Evolutionary conservation across 23 red algal species (phyloP), one percentile per base, ranked within the genome.

Genomic region (Gracilaria domingensis): DNA sequence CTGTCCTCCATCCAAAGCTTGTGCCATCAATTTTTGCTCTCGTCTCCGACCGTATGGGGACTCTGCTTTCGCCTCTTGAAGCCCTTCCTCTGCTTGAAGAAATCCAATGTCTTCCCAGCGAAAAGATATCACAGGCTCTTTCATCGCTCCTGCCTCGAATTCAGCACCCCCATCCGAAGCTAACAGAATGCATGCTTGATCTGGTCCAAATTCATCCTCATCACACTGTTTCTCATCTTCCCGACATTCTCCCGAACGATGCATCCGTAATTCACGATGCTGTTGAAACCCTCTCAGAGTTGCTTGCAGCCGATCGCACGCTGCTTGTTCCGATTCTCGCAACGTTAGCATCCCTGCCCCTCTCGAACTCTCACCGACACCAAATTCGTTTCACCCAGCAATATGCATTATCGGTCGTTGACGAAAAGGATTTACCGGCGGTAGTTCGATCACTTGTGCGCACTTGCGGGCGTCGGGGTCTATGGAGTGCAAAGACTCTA

Each of bases 181-280:
- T 77, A 50, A 77, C 72, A 30, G 12, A 77, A 51, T 77, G 72
- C 39, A 77, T 77, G 72, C 39, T 49, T 77, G 72, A 77, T 50
- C 39, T 77, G 3, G 23, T 77, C 21, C 72, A 74, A 75, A 77
- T 88, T 32, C 70, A 88, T 88, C 84, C 84, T 13, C 84, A 88
- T 53, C 35, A 51, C 14, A 34, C 65, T 24, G 47, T 88, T 20
- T 51, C 84, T 61, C 70, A 88, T 47, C 66, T 88, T 8, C 84
- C 84, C 23, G 70, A 88, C 47, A 57, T 88, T 45, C 66, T 88
- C 29, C 84, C 84, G 32, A 59, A 88, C 37, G 84, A 88, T 75
- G 54, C 84, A 73, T 82, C 79, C 28, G 37, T 65, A 8, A 65
- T 82, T 64, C 45, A 58, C 28, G 48, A 75, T 29, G 34, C 71